Conservation (phyloP, 2,329 filamentous ascomycete species). For the Magnaporthiopsis poae region DNA sequence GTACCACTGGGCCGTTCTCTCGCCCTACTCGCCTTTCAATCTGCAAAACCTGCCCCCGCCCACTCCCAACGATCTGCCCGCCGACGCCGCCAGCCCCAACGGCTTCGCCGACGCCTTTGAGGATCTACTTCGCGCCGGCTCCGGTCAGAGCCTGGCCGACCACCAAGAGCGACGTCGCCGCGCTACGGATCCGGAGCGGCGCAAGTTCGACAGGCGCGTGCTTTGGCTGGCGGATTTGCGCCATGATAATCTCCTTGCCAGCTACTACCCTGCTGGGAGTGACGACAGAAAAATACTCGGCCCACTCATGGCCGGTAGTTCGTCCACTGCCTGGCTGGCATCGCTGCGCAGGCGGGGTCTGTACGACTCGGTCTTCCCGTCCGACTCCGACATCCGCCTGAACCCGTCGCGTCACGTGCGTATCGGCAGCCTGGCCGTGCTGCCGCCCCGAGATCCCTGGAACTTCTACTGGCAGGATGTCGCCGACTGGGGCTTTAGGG, state of each 20-base stretch:
- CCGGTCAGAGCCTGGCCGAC: constrained; percentile 24
- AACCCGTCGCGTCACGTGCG: neutral
- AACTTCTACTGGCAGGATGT: neutral
- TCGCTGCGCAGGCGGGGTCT: constrained; percentile 26
- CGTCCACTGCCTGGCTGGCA: constrained; percentile 13
- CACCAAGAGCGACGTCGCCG: constrained; percentile 21
- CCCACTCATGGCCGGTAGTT: neutral
- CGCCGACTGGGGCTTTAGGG: neutral
- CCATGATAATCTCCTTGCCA: constrained; percentile 1
- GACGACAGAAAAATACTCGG: neutral
- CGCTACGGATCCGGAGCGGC: constrained; percentile 19
- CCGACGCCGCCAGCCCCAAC: constrained; percentile 27
- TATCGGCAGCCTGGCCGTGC: neutral
- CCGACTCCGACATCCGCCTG: neutral
- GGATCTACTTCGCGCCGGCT: constrained; percentile 41
- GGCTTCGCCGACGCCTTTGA: constrained; percentile 50
- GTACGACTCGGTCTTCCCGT: neutral
- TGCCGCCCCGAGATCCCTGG: neutral
- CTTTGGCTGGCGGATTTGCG: constrained; percentile 7
- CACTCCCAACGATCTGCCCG: constrained; percentile 32
- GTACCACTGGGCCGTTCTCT: constrained; percentile 27
- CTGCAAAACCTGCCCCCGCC: constrained; percentile 39
- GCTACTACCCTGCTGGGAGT: constrained; percentile 2
- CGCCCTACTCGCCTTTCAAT: constrained; percentile 34
- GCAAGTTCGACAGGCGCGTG: constrained; percentile 12